phyloP scores from a whole-genome alignment of 2,329 filamentous ascomycete species.

The Zarea fungicola region DNA sequence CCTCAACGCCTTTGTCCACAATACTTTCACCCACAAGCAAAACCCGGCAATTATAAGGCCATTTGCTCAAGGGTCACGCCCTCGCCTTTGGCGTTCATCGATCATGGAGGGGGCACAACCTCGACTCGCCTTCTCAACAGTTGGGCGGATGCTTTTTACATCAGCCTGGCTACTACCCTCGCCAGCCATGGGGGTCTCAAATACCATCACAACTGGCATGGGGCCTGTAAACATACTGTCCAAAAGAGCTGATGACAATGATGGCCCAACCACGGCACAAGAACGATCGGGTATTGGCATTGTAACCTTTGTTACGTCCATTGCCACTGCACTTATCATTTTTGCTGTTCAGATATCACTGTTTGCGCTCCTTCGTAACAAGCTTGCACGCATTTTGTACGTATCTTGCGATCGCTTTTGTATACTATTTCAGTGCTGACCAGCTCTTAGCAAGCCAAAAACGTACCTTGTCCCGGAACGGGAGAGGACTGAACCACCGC shows the following conservation, averaged over 20 bases:
- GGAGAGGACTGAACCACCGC: slow-evolving; percentile 74
- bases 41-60: not conserved
- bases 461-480: slow-evolving; percentile 82
- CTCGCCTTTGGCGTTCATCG: not conserved
- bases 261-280: not conserved
- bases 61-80: not conserved
- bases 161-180: slow-evolving; percentile 3
- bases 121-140: slow-evolving; percentile 1
- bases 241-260: not conserved
- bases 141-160: slow-evolving; percentile 1
- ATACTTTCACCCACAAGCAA: not conserved
- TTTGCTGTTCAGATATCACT: slow-evolving; percentile 60
- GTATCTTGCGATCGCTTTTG: slow-evolving; percentile 24
- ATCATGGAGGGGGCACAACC: not conserved
- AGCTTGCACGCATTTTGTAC: slow-evolving; percentile 77
- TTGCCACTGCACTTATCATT: slow-evolving; percentile 56
- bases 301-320: slow-evolving; percentile 55
- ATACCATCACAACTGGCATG: not conserved
- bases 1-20: not conserved
- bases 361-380: slow-evolving; percentile 75
- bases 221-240: not conserved
- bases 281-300: slow-evolving; percentile 28
- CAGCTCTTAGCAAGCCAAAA: slow-evolving; percentile 60
- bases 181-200: not conserved
- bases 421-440: slow-evolving; percentile 15